Percentiles rank a stretch among this genome's conserved stretches.
Conservation (phyloP, 306 rosid species). For the Canavalia gladiata region DNA sequence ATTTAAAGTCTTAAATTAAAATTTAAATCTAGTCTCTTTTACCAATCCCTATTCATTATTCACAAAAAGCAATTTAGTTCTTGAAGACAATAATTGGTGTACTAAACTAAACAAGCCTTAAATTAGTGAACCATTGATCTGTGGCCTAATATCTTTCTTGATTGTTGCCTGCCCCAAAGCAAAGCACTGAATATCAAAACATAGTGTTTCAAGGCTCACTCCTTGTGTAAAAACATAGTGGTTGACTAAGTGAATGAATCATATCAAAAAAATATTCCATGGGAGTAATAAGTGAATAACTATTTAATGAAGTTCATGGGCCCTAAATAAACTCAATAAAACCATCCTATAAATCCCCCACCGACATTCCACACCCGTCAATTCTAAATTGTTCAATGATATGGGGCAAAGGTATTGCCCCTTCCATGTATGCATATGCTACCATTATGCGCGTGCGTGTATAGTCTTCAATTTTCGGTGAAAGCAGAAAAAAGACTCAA, state of each 20-base stretch:
- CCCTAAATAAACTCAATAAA: not conserved
- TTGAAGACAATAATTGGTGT: not conserved
- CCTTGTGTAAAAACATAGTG: not conserved
- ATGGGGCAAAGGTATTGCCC: not conserved
- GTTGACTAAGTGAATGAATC: not conserved
- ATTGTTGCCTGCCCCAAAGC: not conserved
- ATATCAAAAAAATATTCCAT: not conserved
- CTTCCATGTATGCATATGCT: not conserved
- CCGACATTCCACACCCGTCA: not conserved
- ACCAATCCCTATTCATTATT: no score
- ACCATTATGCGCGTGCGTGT: not conserved
- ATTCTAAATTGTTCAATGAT: not conserved
- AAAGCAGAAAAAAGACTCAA: not conserved
- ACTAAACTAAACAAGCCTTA: not conserved
- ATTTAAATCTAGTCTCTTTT: not conserved
- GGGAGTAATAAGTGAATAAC: not conserved
- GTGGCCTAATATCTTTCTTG: not conserved
- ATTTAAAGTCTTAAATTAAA: not conserved
- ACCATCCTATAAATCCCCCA: not conserved
- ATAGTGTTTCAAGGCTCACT: not conserved
- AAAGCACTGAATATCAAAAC: not conserved
- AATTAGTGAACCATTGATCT: not conserved
- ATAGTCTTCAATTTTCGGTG: slow-evolving; percentile 11
- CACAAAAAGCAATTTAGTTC: not conserved
- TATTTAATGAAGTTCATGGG: not conserved